These are phyloP conservation scores for Trichosporon ovoides DNA, from an alignment of 1,284 basidiomycete species.

Conservation along the genomic window DNA sequence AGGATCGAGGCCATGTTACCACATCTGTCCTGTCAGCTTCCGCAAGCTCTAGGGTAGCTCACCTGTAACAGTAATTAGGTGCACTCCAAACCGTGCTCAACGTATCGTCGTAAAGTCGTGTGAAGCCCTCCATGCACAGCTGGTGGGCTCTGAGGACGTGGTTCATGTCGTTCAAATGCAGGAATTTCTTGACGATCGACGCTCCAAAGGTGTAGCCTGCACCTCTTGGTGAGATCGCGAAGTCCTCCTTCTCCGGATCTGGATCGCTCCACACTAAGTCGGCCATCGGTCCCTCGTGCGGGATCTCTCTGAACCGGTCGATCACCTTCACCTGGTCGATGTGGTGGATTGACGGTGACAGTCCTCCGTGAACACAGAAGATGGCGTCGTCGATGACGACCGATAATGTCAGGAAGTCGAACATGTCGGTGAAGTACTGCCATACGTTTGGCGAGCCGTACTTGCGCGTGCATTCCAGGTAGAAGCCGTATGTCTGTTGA, in stretches of 20 bases:
- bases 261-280: slow-evolving; percentile 99
- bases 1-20: slow-evolving; percentile 96
- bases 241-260: slow-evolving; percentile 97
- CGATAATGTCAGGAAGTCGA: slow-evolving; percentile 94
- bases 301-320: slow-evolving; percentile 98
- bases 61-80: slow-evolving; percentile 82
- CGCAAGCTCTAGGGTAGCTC: slow-evolving; percentile 7
- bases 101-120: slow-evolving; percentile 87
- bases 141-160: slow-evolving; percentile 98
- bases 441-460: slow-evolving; percentile 95
- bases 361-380: slow-evolving; percentile 98
- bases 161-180: slow-evolving; percentile 88
- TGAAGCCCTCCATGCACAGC: slow-evolving; percentile 98
- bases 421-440: slow-evolving; percentile 99
- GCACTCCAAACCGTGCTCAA: slow-evolving; percentile 98
- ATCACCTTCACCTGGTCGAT: slow-evolving; percentile 99
- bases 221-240: slow-evolving; percentile 96
- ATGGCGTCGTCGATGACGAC: slow-evolving; percentile 99
- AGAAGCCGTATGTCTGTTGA: slow-evolving; percentile 95
- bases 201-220: slow-evolving; percentile 99
- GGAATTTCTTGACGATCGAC: slow-evolving; percentile 94
- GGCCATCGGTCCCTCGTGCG: slow-evolving; percentile 99
- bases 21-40: slow-evolving; percentile 59
- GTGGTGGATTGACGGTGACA: slow-evolving; percentile 96
- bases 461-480: slow-evolving; percentile 96